Conservation (phyloP, 257 asterid genomes). For the Verbena officinalis region DNA sequence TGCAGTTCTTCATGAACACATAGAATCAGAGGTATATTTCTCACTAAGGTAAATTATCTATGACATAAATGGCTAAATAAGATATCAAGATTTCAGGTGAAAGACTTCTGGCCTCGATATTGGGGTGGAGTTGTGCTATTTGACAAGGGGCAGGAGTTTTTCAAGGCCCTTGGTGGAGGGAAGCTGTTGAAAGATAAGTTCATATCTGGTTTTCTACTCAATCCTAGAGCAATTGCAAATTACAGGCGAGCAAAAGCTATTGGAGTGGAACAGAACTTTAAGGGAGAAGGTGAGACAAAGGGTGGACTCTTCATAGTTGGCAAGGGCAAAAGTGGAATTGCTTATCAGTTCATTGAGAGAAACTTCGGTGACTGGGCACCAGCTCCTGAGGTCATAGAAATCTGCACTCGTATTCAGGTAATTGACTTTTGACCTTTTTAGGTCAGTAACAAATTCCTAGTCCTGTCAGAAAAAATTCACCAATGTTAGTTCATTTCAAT, state of each 20-base stretch:
- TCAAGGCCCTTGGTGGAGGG: conserved; percentile 90
- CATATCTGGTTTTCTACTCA: conserved; percentile 75
- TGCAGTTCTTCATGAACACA: conserved; percentile 75
- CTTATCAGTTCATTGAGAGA: conserved; percentile 85
- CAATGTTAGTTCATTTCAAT: conserved; percentile 22
- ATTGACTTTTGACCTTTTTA: conserved; percentile 18
- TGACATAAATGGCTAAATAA: conserved; percentile 14
- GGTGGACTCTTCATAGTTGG: conserved; percentile 83
- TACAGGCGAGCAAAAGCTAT: conserved; percentile 71
- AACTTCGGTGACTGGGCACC: conserved; percentile 95
- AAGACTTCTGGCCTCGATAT: conserved; percentile 87
- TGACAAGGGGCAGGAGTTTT: conserved; percentile 64
- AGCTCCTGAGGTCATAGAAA: conserved; percentile 64
- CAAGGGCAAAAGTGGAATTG: conserved; percentile 73
- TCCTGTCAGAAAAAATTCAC: conserved; percentile 27
- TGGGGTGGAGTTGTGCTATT: conserved; percentile 82
- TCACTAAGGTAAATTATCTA: neutral
- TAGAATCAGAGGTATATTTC: conserved; percentile 72
- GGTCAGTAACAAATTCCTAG: conserved; percentile 9
- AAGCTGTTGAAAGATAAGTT: conserved; percentile 76
- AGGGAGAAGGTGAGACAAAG: conserved; percentile 82
- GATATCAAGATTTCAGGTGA: conserved; percentile 47
- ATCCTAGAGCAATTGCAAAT: conserved; percentile 82
- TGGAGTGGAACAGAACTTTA: conserved; percentile 67
- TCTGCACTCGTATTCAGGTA: conserved; percentile 81